These are phyloP conservation scores for Ascochyta fabae DNA, from an alignment of 2,329 filamentous ascomycete genomes.

Conservation along the genomic window DNA sequence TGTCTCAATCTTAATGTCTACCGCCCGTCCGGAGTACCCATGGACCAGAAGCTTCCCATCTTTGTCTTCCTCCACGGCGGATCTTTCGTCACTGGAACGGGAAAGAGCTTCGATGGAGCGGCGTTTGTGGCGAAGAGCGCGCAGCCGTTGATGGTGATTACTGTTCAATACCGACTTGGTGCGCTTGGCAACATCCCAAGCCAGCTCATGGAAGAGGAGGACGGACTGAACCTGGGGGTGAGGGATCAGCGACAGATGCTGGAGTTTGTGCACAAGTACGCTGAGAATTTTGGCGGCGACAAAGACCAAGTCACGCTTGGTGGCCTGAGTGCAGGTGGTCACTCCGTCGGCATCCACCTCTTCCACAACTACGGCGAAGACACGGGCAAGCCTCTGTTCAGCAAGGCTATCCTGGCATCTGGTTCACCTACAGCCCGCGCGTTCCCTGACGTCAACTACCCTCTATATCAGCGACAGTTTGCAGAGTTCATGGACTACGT, in stretches of 20 bases:
- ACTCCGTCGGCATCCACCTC: slow-evolving; percentile 46
- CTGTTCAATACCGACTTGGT: slow-evolving; percentile 44
- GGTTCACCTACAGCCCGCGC: slow-evolving; percentile 45
- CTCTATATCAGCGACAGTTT: slow-evolving; percentile 41
- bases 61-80: slow-evolving; percentile 43
- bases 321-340: slow-evolving; percentile 51
- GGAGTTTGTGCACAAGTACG: slow-evolving; percentile 52
- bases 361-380: slow-evolving; percentile 48
- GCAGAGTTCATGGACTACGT: slow-evolving; percentile 39
- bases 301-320: slow-evolving; percentile 49
- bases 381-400: slow-evolving; percentile 40
- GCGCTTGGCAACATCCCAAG: slow-evolving; percentile 44
- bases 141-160: slow-evolving; percentile 44
- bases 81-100: slow-evolving; percentile 39
- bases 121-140: slow-evolving; percentile 41
- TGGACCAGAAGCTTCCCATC: slow-evolving; percentile 39
- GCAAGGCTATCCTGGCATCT: slow-evolving; percentile 43
- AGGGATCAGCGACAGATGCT: slow-evolving; percentile 40
- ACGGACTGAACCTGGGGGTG: slow-evolving; percentile 43
- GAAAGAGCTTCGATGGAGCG: slow-evolving; percentile 43
- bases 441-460: slow-evolving; percentile 42
- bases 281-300: slow-evolving; percentile 49
- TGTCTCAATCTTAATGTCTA: slow-evolving; percentile 45
- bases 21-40: slow-evolving; percentile 35
- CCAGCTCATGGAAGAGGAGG: slow-evolving; percentile 43